A percentile compares a stretch with the other conserved stretches of the same genome.
These are phyloP conservation scores for Porcisia hertigi DNA, from an alignment of 208 protist genomes.

Conservation along the genomic window DNA sequence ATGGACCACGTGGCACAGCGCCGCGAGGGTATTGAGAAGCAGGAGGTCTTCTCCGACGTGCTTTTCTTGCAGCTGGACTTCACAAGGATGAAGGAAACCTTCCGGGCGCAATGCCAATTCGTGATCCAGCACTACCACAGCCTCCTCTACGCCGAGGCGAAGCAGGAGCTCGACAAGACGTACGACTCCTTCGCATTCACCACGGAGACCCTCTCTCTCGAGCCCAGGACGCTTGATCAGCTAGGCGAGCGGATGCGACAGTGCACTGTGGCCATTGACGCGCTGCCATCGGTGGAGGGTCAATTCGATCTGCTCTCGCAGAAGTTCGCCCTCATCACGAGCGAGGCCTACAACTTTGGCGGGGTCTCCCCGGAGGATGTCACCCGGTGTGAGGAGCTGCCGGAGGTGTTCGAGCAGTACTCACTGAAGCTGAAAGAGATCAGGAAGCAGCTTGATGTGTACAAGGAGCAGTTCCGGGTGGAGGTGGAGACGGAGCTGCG, in stretches of 20 bases:
- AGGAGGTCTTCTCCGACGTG: slow-evolving; percentile 95
- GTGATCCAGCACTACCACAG: slow-evolving; percentile 96
- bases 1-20: slow-evolving; percentile 95
- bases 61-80: slow-evolving; percentile 97
- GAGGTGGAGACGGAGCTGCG: slow-evolving; percentile 93
- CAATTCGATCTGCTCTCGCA: slow-evolving; percentile 94
- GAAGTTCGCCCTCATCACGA: slow-evolving; percentile 94
- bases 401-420: slow-evolving; percentile 90
- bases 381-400: slow-evolving; percentile 84
- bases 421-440: slow-evolving; percentile 75
- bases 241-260: slow-evolving; percentile 91
- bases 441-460: slow-evolving; percentile 89
- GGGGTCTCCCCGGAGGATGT: slow-evolving; percentile 82
- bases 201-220: slow-evolving; percentile 66
- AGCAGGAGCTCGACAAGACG: slow-evolving; percentile 89
- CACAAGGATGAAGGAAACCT: slow-evolving; percentile 95
- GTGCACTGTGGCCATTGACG: slow-evolving; percentile 77
- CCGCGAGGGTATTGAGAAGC: slow-evolving; percentile 94
- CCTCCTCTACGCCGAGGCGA: slow-evolving; percentile 94
- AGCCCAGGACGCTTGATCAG: slow-evolving; percentile 94
- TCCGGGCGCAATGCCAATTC: slow-evolving; percentile 94
- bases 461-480: slow-evolving; percentile 95
- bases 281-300: slow-evolving; percentile 78
- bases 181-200: slow-evolving; percentile 89
- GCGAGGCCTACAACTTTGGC: slow-evolving; percentile 85